Conservation (phyloP, 305 asterid genomes). For the Rubia balearica region DNA sequence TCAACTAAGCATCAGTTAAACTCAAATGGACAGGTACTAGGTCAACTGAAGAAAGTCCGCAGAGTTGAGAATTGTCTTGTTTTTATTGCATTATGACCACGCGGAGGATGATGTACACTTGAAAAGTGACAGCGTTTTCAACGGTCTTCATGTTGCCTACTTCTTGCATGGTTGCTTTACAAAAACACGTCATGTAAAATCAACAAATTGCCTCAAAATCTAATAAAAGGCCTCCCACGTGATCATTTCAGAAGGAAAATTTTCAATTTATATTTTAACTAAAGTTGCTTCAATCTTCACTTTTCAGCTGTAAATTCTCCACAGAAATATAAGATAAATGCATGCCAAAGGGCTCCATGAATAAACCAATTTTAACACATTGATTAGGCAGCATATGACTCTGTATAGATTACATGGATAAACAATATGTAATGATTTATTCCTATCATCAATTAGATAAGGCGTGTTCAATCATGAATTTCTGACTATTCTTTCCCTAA, state of each 20-base stretch:
- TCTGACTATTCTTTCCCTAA: neutral
- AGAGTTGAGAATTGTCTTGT: neutral
- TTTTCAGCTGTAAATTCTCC: neutral
- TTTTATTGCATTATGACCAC: neutral
- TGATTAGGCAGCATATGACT: neutral
- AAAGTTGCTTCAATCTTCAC: neutral
- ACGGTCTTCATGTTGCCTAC: neutral
- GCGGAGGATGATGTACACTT: slow-evolving; percentile 1
- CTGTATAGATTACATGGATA: too few species aligned
- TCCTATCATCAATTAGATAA: too few species aligned
- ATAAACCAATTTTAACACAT: neutral
- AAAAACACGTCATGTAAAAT: neutral
- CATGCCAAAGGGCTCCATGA: neutral
- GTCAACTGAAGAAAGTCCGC: neutral
- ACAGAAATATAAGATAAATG: neutral
- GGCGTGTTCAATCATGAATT: neutral
- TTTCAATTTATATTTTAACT: neutral
- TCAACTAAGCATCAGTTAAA: too few species aligned
- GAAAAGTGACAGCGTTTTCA: slow-evolving; percentile 1
- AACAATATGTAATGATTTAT: too few species aligned
- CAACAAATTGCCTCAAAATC: too few species aligned
- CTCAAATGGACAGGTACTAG: too few species aligned
- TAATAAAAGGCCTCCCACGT: neutral
- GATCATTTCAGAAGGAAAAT: neutral
- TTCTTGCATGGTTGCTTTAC: neutral